Evolutionary conservation across 2,329 filamentous ascomycete genomes (phyloP), one percentile per base, ranked within the genome.

Genomic region (Zymoseptoria crescenta): DNA sequence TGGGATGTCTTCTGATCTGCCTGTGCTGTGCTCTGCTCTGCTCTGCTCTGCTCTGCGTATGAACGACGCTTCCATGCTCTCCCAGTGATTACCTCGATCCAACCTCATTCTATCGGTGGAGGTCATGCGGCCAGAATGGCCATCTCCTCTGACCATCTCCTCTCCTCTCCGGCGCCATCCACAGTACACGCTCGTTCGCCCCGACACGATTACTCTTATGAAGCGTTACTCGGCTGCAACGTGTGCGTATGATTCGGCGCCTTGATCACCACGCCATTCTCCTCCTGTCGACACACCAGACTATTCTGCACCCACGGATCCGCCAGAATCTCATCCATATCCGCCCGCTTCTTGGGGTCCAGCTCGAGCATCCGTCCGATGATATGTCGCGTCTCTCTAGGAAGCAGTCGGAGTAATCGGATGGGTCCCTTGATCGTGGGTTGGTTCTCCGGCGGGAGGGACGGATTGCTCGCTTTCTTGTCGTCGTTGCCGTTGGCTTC

Each of bases 291-390:
- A 73, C 94, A 99, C 49, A 96, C 91, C 20, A 88, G 80, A 30
- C 89, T 90, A 67, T 87, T 86, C 53, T 86, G 84, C n/a, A 97
- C 85, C 94, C 94, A 99, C 16, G 87, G 86, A 71, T 99, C 93
- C 21, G 86, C 83, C 55, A 96, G 76, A 19, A 99, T 89, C 69
- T 99, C 91, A 24, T 87, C 81, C 79, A 99, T 87, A 13, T 83
- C 89, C 2, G 91, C 93, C 58, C 94, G 84, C 65, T 88, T 87
- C 70, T 84, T 87, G 0, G 92, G 91, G 68, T 96, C 85, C 55
- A 96, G 81, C 69, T 94, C 91, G 41, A 99, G 82, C 94, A 99
- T 99, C 59, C 89, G 83, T 51, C 90, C 87, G 57, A 99, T 88
- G 63, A 99, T 91, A 71, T 93, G 87, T 55, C 94, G 82, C 64